Base-by-base conservation (phyloP, 371 early-diverging fungal genomes). In the Funneliformis caledonium region DNA sequence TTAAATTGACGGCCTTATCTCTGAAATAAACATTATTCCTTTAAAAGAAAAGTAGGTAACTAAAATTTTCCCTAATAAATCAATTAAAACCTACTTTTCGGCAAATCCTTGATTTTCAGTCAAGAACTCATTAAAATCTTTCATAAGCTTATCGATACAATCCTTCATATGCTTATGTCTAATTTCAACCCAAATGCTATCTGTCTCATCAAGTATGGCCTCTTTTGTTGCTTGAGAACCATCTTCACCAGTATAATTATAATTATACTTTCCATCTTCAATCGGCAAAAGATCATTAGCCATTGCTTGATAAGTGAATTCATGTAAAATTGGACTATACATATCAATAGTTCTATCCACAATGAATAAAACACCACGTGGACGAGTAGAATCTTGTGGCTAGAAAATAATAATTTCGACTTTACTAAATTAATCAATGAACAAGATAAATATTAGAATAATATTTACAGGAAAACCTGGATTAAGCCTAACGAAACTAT, bases 221-320 rank as follows among this genome's bases (percentile, higher is more conserved):
- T 92, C 90, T 82, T 89, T 86, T 14, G 87, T 89, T 78, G 90
- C 89, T 5, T 83, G 84, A 0, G 83, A 78, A 26, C 87, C 88
- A 81, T 89, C 88, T 8, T 86, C 85, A 12, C 86, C 88, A 59
- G 47, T 61, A 60, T 89, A 91, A 73, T 90, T 87, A 76, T 89
- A 92, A 12, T 85, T 87, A 82, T 94, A 96, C 45, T 89, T 91
- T 42, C 94, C 93, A 79, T 93, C 90, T 82, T 93, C 92, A 19
- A 95, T 89, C 19, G 89, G 86, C n/a, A 97, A 82, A 52, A 97
- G 84, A 83, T 99, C 98, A 69, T 95, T 92, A 14, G 93, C 91
- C 93, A 97, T 95, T 4, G 98, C 96, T 85, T 98, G 97, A 81
- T 97, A 98, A 0, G 97, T 95, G 61, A 98, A 96, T 82, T 97